Conservation (phyloP, 768 basidiomycete species). For the Antrodiella citrinella region DNA sequence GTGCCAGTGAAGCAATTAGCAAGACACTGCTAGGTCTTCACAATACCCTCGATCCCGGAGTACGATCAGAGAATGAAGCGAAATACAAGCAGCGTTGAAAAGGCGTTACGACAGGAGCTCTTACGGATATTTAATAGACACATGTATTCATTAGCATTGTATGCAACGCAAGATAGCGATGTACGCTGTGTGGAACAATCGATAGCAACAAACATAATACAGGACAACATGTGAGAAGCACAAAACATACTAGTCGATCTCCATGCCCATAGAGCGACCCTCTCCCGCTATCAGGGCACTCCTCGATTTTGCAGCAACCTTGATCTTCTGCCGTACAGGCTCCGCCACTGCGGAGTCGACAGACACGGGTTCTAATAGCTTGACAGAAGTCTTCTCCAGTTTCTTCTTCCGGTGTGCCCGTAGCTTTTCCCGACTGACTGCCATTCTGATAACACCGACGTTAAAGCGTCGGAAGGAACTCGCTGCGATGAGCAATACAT, state of each 20-base stretch:
- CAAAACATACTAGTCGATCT: conserved; percentile 47
- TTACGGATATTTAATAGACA: background rate
- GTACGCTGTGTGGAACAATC: conserved; percentile 13
- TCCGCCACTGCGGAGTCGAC: conserved; percentile 34
- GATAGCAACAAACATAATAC: conserved; percentile 6
- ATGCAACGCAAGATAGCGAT: background rate
- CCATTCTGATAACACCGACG: conserved; percentile 53
- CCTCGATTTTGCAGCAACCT: conserved; percentile 50
- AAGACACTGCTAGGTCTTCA: conserved; percentile 92
- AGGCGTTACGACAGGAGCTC: too few relatives aligned
- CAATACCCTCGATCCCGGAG: conserved; percentile 84
- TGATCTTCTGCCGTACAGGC: conserved; percentile 72
- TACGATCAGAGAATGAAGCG: conserved; percentile 76
- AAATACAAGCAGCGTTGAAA: conserved; percentile 83
- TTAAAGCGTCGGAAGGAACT: background rate
- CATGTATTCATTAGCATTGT: conserved; percentile 6
- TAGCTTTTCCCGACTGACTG: conserved; percentile 69
- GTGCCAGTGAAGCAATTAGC: conserved; percentile 92
- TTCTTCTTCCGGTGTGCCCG: conserved; percentile 65
- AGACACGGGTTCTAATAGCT: conserved; percentile 57
- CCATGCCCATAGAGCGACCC: conserved; percentile 89
- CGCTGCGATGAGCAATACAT: conserved; percentile 12
- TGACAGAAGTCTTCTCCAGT: conserved; percentile 51
- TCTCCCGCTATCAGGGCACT: conserved; percentile 78
- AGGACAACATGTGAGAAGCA: background rate